These are phyloP conservation scores for Boletus coffeatus DNA, from an alignment of 1,284 basidiomycete species.

Conservation along the genomic window DNA sequence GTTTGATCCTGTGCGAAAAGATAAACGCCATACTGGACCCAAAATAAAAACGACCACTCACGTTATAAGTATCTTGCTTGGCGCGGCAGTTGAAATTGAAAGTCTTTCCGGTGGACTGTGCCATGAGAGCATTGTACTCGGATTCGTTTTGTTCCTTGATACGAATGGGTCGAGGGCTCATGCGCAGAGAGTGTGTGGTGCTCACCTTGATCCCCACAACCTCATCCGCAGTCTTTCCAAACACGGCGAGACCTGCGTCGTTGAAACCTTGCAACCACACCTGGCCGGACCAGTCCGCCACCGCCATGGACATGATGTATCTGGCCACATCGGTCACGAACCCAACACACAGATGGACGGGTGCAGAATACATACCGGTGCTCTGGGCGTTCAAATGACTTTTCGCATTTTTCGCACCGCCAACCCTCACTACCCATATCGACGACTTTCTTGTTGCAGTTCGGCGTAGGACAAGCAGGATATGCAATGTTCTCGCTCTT, in stretches of 20 bases:
- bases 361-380: conserved; percentile 58
- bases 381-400: conserved; percentile 67
- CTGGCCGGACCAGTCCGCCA: conserved; percentile 85
- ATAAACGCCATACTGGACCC: conserved; percentile 3
- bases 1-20: conserved; percentile 55
- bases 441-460: conserved; percentile 91
- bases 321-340: conserved; percentile 36
- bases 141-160: conserved; percentile 60
- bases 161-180: neutral
- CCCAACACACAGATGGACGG: neutral
- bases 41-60: conserved; percentile 33
- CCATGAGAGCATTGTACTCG: conserved; percentile 59
- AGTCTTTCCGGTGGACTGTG: conserved; percentile 61
- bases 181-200: neutral
- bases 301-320: conserved; percentile 87
- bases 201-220: conserved; percentile 63
- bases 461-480: conserved; percentile 80
- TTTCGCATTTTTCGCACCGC: conserved; percentile 94
- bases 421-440: conserved; percentile 61
- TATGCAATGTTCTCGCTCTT: conserved; percentile 86
- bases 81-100: conserved; percentile 88
- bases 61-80: conserved; percentile 84
- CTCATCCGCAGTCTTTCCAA: conserved; percentile 81
- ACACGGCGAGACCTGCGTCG: conserved; percentile 76
- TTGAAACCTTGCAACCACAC: conserved; percentile 97